These are phyloP conservation scores for Cardiosporidium cionae DNA, from an alignment of 169 alveolate species.

Conservation along the genomic window DNA sequence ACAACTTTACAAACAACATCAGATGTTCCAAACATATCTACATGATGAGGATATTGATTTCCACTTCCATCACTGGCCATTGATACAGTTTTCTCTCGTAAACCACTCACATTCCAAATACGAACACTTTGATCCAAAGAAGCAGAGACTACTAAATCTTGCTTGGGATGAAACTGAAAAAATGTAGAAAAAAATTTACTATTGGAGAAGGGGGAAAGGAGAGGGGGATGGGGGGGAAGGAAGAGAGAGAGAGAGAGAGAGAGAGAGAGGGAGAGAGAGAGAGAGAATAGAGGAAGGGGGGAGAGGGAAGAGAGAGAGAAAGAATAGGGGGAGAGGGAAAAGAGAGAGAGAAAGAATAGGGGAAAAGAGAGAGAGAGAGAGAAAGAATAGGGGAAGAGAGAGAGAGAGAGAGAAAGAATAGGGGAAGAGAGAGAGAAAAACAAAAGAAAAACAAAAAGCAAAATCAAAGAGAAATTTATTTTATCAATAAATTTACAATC, in stretches of 20 bases:
- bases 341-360: background rate
- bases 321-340: background rate
- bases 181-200: background rate
- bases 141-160: slow-evolving; percentile 84
- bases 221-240: background rate
- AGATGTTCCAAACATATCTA: slow-evolving; percentile 76
- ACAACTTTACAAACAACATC: slow-evolving; percentile 84
- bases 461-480: too few species aligned
- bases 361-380: too few species aligned
- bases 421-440: too few species aligned
- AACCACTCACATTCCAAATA: slow-evolving; percentile 88
- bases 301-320: too few species aligned
- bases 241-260: background rate
- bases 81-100: slow-evolving; percentile 72
- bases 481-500: too few species aligned
- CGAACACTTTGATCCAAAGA: slow-evolving; percentile 86
- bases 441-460: too few species aligned
- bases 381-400: too few species aligned
- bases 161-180: slow-evolving; percentile 86
- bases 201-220: background rate
- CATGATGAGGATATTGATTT: background rate
- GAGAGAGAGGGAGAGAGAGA: too few species aligned
- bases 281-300: background rate
- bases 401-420: too few species aligned
- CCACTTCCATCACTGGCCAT: slow-evolving; percentile 26